Percentiles rank a stretch among this genome's conserved stretches.
phyloP scores from a whole-genome alignment of 2,329 filamentous ascomycete genomes.

The Phialophora expanda region DNA sequence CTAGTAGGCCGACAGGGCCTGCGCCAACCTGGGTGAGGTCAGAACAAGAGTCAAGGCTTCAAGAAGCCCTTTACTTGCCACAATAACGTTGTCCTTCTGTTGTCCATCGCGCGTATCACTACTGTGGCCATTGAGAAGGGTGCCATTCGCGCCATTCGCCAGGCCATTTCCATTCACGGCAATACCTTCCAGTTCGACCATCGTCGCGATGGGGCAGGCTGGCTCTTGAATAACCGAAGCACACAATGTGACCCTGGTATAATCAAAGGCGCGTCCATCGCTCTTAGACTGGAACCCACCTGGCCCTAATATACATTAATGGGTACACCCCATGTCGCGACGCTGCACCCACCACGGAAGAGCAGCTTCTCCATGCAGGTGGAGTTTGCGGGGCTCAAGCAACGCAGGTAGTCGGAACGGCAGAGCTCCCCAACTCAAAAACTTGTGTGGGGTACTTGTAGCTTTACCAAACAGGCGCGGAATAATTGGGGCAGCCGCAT shows the following conservation, averaged over 20 bases:
- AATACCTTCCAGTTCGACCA: neutral
- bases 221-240: neutral
- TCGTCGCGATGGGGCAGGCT: neutral
- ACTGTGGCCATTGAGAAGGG: neutral
- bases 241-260: neutral
- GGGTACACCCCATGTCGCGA: neutral
- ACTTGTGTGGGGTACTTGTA: constrained; percentile 1
- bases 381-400: constrained; percentile 9
- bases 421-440: neutral
- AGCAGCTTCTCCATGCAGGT: constrained; percentile 1
- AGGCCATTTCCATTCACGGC: neutral
- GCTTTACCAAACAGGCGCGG: neutral
- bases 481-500: neutral
- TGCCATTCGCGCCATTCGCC: constrained; percentile 2
- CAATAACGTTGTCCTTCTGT: constrained; percentile 7
- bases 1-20: constrained; percentile 42
- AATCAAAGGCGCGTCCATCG: neutral
- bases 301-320: neutral
- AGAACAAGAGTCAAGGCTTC: neutral
- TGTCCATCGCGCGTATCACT: neutral
- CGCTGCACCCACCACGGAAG: neutral
- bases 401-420: neutral
- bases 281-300: neutral
- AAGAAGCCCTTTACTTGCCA: neutral
- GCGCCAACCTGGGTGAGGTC: constrained; percentile 37